Evolutionary conservation across 495 filamentous ascomycete species (phyloP), one percentile per base, ranked within the genome.

Genomic region (Tetracladium marchalianum): DNA sequence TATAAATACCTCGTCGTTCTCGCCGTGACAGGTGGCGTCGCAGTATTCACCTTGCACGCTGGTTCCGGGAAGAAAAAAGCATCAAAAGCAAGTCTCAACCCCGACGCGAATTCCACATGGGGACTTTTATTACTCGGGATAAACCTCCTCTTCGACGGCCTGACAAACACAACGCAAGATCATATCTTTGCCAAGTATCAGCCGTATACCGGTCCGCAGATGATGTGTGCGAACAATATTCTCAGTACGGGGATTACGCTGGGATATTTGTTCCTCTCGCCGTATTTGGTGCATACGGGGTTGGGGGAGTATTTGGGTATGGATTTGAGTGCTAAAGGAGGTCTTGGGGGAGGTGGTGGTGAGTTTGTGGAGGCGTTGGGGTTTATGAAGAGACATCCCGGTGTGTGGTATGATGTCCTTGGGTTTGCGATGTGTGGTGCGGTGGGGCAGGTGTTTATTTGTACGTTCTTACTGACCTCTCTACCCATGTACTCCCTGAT

Each of bases 181-280:
- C 82, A 95, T 63, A 87, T 98, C 65, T 96, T 96, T 64, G 62
- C 61, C 43, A 76, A 78, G 8, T 89, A 84, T 64, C 78, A 77
- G 51, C 73, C 78, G 15, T 94, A 89, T 64, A 73, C 77, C 11
- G 93, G 93, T 1, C 88, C 90, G 42, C 93, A 97, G 76, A 97
- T 98, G 92, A 98, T 98, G 92, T 87, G 87, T 48, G 93, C 90
- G n/a, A 86, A 95, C 57, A 97, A 96, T 56, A 63, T 94, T 31
- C 78, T 97, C 53, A 80, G 74, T 35, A 90, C 87, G 0, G 49
- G 73, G 27, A 63, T 96, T 41, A 97, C 88, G 2, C 69, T 77
- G 31, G 55, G 62, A 1, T 97, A 90, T 49, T 75, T 98, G 17
- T 54, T 89, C 35, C 59, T 90, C 16, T 81, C 80, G 52, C 93